phyloP scores from a whole-genome alignment of 2,329 filamentous ascomycete species.

The Pseudogymnoascus sp. region DNA sequence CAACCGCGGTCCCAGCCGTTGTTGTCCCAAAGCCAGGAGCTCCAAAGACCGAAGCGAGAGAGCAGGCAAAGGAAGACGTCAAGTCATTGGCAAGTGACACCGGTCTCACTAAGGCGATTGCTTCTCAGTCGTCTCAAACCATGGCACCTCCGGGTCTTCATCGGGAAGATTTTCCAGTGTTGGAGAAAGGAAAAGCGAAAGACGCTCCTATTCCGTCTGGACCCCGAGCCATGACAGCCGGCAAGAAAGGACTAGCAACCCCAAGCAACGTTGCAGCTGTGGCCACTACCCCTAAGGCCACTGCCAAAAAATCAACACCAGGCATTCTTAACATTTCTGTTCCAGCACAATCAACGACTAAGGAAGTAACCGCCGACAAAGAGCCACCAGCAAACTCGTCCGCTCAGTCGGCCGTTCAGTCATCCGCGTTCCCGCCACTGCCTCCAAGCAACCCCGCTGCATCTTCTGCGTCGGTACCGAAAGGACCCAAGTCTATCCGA shows the following conservation, averaged over 20 bases:
- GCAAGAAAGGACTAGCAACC: conserved; percentile 11
- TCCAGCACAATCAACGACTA: conserved; percentile 33
- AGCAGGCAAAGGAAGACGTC: conserved; percentile 36
- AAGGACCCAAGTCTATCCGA: conserved; percentile 59
- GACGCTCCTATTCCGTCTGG: conserved; percentile 12
- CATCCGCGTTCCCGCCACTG: conserved; percentile 45
- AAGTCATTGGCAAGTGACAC: conserved; percentile 41
- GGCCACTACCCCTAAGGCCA: conserved; percentile 1
- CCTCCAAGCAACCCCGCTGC: conserved; percentile 40
- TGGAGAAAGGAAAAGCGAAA: conserved; percentile 36
- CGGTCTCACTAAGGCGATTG: conserved; percentile 41
- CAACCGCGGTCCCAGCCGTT: conserved; percentile 11
- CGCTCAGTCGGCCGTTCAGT: conserved; percentile 19
- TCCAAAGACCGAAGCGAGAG: neutral
- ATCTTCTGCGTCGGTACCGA: conserved; percentile 41
- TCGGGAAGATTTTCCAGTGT: conserved; percentile 57
- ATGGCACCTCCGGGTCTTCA: conserved; percentile 37
- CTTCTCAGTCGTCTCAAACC: conserved; percentile 23
- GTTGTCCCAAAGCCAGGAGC: conserved; percentile 5
- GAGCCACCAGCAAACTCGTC: conserved; percentile 19
- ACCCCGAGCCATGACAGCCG: conserved; percentile 14
- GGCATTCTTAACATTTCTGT: conserved; percentile 44
- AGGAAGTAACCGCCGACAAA: conserved; percentile 10
- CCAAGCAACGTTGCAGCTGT: conserved; percentile 13
- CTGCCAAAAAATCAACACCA: conserved; percentile 22